A percentile compares a stretch with the other conserved stretches of the same genome.
phyloP scores from a whole-genome alignment of 31 red algal species.

The Odonthalia washingtoniensis region DNA sequence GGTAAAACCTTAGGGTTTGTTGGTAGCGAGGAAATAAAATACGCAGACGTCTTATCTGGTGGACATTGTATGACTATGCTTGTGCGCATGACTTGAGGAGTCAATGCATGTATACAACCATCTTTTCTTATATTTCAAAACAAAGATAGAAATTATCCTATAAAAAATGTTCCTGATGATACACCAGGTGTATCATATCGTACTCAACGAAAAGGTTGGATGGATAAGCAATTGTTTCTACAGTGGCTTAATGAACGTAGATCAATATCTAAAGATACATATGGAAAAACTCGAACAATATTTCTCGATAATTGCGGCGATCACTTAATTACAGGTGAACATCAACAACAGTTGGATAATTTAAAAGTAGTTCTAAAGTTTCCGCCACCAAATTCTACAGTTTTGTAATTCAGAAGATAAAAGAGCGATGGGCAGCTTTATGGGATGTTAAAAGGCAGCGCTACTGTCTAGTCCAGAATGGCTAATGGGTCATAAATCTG shows the following conservation, averaged over 20 bases:
- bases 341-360: too few relatives aligned
- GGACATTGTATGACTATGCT: conserved; percentile 3
- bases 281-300: not conserved
- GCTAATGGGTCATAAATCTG: too few relatives aligned
- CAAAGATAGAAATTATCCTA: too few relatives aligned
- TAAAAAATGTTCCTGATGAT: too few relatives aligned
- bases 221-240: not conserved
- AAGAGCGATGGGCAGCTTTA: too few relatives aligned
- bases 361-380: too few relatives aligned
- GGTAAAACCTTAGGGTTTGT: conserved; percentile 4
- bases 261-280: not conserved
- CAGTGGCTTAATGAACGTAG: not conserved
- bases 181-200: too few relatives aligned
- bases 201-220: not conserved
- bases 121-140: too few relatives aligned
- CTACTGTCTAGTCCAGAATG: not conserved
- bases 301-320: conserved; percentile 23
- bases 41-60: conserved; percentile 6
- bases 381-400: too few relatives aligned
- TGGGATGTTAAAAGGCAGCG: not conserved
- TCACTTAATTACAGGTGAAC: not conserved
- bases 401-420: too few relatives aligned
- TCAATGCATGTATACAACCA: not conserved
- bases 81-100: not conserved
- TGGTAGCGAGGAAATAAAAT: conserved; percentile 24